A percentile compares a stretch with the other conserved stretches of the same genome.
Conservation (phyloP, 2,329 filamentous ascomycete genomes). For the Colletotrichum musicola region DNA sequence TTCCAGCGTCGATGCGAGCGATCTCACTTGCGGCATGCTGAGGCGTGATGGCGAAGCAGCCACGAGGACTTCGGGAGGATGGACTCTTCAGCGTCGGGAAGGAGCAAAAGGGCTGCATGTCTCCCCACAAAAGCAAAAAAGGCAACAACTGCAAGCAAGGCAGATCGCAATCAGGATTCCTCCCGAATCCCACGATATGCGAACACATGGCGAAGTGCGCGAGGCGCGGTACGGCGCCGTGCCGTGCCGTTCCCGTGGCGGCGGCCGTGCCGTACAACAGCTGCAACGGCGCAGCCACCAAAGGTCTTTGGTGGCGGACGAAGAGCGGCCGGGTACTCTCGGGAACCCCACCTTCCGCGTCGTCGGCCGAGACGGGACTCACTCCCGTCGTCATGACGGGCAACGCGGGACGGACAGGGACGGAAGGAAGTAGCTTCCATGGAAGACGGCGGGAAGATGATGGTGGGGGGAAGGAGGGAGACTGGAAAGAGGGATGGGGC, state of each 20-base stretch:
- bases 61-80: too few species aligned
- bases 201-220: constrained; percentile 7
- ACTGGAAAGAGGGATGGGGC: too few species aligned
- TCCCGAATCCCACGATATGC: constrained; percentile 18
- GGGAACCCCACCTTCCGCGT: neutral
- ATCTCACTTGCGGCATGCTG: too few species aligned
- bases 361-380: neutral
- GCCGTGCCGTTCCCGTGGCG: neutral
- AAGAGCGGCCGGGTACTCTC: neutral
- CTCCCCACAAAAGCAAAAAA: constrained; percentile 7
- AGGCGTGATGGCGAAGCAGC: too few species aligned
- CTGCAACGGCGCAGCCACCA: neutral
- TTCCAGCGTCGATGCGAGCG: too few species aligned
- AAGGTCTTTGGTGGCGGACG: too few species aligned
- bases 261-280: too few species aligned
- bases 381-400: neutral
- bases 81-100: constrained; percentile 11
- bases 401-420: too few species aligned
- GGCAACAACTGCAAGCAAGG: constrained; percentile 10
- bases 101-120: constrained; percentile 14
- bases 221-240: constrained; percentile 3
- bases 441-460: neutral
- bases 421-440: too few species aligned
- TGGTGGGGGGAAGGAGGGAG: neutral
- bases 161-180: constrained; percentile 19